phyloP scores from a whole-genome alignment of 352 stramenopile species.

The Discostella stelligera region DNA sequence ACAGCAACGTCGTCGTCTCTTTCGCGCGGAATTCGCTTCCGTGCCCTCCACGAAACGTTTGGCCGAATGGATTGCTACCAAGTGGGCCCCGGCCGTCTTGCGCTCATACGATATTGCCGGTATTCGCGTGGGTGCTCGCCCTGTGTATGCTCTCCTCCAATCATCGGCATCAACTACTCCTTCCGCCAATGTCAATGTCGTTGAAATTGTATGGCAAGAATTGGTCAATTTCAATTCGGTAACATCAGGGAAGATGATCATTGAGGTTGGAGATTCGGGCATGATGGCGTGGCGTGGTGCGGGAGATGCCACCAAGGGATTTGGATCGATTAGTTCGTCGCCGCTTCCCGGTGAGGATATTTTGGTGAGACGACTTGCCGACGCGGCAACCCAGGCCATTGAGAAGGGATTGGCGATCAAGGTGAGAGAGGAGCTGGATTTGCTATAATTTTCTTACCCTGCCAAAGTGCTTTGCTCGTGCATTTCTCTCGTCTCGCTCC shows the following conservation, averaged over 20 bases:
- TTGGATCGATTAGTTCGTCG: conserved; percentile 54
- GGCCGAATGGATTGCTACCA: conserved; percentile 71
- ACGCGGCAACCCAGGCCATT: conserved; percentile 66
- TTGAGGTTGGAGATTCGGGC: conserved; percentile 53
- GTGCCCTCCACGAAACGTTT: conserved; percentile 60
- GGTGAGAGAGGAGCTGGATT: conserved; percentile 20
- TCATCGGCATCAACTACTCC: too few relatives aligned
- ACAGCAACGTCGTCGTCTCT: conserved; percentile 34
- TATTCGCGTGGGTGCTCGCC: conserved; percentile 62
- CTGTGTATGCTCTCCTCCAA: conserved; percentile 48
- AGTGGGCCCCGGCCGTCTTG: conserved; percentile 74
- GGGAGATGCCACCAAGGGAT: conserved; percentile 61
- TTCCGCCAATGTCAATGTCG: conserved; percentile 1
- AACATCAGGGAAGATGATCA: conserved; percentile 64
- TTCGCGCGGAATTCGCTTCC: conserved; percentile 55
- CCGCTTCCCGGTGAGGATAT: conserved; percentile 70
- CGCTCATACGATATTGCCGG: conserved; percentile 76
- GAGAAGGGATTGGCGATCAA: conserved; percentile 78
- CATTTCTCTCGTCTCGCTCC: not conserved
- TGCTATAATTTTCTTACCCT: not conserved
- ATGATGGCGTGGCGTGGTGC: conserved; percentile 53
- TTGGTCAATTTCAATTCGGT: conserved; percentile 67
- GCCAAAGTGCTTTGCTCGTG: not conserved
- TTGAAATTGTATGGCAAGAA: conserved; percentile 77
- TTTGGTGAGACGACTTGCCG: conserved; percentile 64